Base-by-base conservation (phyloP, 2,329 filamentous ascomycete species). In the Aspergillus hortae region DNA sequence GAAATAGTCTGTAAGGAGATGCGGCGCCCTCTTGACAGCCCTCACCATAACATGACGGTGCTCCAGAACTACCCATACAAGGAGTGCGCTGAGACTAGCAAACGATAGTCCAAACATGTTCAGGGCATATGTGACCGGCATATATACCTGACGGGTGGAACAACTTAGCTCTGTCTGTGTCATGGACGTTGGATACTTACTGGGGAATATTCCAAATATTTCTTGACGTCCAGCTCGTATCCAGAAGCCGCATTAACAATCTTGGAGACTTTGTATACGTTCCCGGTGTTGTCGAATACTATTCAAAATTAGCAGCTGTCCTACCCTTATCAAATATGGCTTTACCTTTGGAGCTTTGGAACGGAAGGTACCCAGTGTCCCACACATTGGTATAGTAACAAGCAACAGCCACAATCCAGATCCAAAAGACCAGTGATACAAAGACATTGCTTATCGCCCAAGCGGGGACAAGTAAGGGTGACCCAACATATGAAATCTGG, bases 391-490 rank as follows among this genome's bases (percentile, higher is more conserved):
- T 79, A 62, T 85, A 89, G 65, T 89, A 86, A 19, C 88, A 71
- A 10, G 77, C 68, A 0, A 80, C 76, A 0, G 81, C 74, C 5
- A 78, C 70, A 14, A 86, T 64, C 49, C 87, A 76, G 56, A 82
- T 86, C 66, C 87, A 88, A 2, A 79, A 49, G 1, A 85, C 74
- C 11, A 87, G 78, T n/a, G 84, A 83, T 41, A 85, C 80, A 25
- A 86, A 71, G 0, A 84, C 87, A 64, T 89, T 89, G 50, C 83
- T 80, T 55, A 88, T 87, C 5, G 86, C 86, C 67, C 85, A 82
- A 77, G 84, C 87, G 7, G 85, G 85, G 6, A 84, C 81, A 32
- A 88, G 82, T 17, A 88, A 69, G 14, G 85, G 85, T 12, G 61
- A 64, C 1, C 57, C 57, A 4, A 63, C 56, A 15, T 64, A 65